A percentile compares a stretch with the other conserved stretches of the same genome.
phyloP scores from a whole-genome alignment of 1,284 basidiomycete genomes.

The Sanghuangporus weigelae region DNA sequence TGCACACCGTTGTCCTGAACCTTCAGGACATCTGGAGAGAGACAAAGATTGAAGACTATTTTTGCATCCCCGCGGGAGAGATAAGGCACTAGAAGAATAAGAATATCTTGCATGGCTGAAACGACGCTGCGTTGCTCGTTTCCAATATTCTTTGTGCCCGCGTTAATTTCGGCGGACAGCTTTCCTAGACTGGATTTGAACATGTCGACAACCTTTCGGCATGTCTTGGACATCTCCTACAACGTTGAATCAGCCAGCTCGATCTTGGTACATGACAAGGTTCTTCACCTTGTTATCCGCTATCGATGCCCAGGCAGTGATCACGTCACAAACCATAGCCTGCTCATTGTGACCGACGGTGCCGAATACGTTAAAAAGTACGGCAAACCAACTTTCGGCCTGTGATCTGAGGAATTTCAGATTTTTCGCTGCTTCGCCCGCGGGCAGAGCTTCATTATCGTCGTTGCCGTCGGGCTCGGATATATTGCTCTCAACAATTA shows the following conservation, averaged over 20 bases:
- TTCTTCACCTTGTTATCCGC: constrained; percentile 59
- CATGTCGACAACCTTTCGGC: constrained; percentile 72
- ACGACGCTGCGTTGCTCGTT: constrained; percentile 45
- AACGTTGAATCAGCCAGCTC: constrained; percentile 3
- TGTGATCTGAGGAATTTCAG: constrained; percentile 72
- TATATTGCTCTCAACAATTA: constrained; percentile 72
- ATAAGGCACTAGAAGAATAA: constrained; percentile 80
- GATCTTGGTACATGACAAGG: background rate
- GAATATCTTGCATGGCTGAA: constrained; percentile 85
- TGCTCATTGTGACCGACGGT: constrained; percentile 75
- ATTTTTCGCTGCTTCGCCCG: constrained; percentile 61
- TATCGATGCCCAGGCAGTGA: constrained; percentile 82
- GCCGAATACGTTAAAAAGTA: constrained; percentile 96
- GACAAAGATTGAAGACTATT: constrained; percentile 59
- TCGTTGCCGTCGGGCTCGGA: background rate
- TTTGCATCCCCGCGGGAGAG: constrained; percentile 58
- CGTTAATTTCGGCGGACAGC: constrained; percentile 26
- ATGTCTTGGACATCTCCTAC: constrained; percentile 78
- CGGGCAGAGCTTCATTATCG: constrained; percentile 29
- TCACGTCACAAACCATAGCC: constrained; percentile 84
- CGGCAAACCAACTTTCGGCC: constrained; percentile 89
- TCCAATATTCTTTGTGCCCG: constrained; percentile 30
- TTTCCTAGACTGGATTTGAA: constrained; percentile 67
- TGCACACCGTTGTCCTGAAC: constrained; percentile 85
- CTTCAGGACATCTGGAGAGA: constrained; percentile 56